Percentiles rank a stretch among this genome's conserved stretches.
These are phyloP conservation scores for Pichia manshurica DNA, from an alignment of 805 yeast genomes.

Conservation along the genomic window DNA sequence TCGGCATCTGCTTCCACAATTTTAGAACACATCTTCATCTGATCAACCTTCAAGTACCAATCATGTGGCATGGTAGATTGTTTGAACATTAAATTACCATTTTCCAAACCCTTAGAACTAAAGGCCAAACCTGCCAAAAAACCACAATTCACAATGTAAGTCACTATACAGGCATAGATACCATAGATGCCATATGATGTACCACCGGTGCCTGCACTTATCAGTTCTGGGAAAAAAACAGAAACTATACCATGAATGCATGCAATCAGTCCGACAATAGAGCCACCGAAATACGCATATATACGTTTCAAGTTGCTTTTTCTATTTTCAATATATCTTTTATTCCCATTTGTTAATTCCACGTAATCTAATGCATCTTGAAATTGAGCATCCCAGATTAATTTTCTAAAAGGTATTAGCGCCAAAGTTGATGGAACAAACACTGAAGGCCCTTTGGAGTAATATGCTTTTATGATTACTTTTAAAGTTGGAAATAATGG, in stretches of 20 bases:
- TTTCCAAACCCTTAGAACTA: constrained; percentile 43
- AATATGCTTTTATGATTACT: constrained; percentile 23
- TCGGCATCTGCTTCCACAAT: constrained; percentile 61
- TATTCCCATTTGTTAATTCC: constrained; percentile 55
- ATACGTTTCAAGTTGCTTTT: constrained; percentile 26
- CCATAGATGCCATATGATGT: constrained; percentile 32
- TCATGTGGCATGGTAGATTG: constrained; percentile 58
- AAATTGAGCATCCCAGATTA: constrained; percentile 55
- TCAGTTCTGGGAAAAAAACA: constrained; percentile 30
- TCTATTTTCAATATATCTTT: constrained; percentile 39
- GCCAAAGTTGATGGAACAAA: constrained; percentile 37
- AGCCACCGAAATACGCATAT: constrained; percentile 38
- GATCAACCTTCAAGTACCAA: constrained; percentile 63
- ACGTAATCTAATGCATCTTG: constrained; percentile 51
- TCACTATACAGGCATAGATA: constrained; percentile 41
- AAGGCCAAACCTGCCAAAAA: constrained; percentile 39
- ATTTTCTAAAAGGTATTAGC: constrained; percentile 57
- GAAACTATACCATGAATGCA: constrained; percentile 43
- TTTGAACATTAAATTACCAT: constrained; percentile 55
- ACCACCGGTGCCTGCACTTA: constrained; percentile 31
- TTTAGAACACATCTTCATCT: constrained; percentile 58
- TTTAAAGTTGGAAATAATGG: constrained; percentile 24
- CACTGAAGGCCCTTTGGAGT: constrained; percentile 17
- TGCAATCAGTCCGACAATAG: constrained; percentile 36
- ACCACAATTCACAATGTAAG: constrained; percentile 44